Base-by-base conservation (phyloP, 2,329 filamentous ascomycete genomes). In the Hypoxylon sp. region DNA sequence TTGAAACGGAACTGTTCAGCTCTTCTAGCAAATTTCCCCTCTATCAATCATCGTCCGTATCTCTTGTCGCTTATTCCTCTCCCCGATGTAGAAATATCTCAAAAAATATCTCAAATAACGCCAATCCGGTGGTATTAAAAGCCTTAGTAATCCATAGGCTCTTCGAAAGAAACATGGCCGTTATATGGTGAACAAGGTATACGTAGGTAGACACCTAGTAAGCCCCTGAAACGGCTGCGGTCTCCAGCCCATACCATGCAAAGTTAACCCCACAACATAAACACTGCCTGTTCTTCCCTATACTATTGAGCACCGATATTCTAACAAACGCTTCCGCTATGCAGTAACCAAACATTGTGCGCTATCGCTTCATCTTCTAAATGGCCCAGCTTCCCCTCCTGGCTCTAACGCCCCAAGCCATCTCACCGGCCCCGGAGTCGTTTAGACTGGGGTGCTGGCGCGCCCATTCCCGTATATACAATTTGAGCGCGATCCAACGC, bases 391-490 rank as follows among this genome's bases (percentile, higher is more conserved):
- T 93, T 62, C 92, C 91, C 76, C 88, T 82, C 66, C 90, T 81
- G 67, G 88, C 89, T 61, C 85, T 83, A 52, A 92, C 87, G 11
- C 91, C 92, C 91, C 91, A 93, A 3, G 87, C 87, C 70, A 88
- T 85, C 85, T 70, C 88, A 84, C 63, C 84, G 83, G 72, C 88
- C 80, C 3, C 75, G 85, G 80, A 85, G 68, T 89, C 82, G 1
- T 77, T 86, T 79, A 96, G 88, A 68, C 88, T 86, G 4, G 94
- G 93, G 78, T 97, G 93, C 80, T 97, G 94, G 63, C 91, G 86
- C 24, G 92, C 94, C 95, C 95, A 98, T 79, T 97, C 94, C 39
- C 86, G 86, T 42, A 98, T 92, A 78, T 98, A 98, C 44, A 90
- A 78, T 76, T 91, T 91, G 47, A 98, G 83, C 1, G 95, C 95